phyloP scores from a whole-genome alignment of 495 filamentous ascomycete species.

The Penicillium alfredii region DNA sequence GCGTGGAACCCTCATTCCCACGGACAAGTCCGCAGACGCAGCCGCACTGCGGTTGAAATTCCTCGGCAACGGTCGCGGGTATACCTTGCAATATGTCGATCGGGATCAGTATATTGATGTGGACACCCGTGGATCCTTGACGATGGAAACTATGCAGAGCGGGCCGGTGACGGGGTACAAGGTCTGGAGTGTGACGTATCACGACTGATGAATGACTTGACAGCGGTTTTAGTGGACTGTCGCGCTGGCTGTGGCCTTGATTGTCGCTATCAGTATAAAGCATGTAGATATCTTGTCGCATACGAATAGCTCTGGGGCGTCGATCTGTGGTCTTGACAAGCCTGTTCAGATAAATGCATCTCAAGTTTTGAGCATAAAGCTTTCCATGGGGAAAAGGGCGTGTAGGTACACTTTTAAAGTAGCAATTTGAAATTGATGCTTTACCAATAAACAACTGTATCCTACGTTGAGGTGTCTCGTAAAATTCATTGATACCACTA shows the following conservation, averaged over 20 bases:
- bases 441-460: too few relatives aligned
- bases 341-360: too few relatives aligned
- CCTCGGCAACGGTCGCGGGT: slow-evolving; percentile 37
- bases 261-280: neutral
- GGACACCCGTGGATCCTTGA: slow-evolving; percentile 16
- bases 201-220: slow-evolving; percentile 13
- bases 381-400: too few relatives aligned
- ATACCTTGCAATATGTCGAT: slow-evolving; percentile 32
- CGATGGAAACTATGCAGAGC: slow-evolving; percentile 4
- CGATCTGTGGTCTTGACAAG: too few relatives aligned
- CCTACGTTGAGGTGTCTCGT: too few relatives aligned
- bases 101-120: slow-evolving; percentile 19
- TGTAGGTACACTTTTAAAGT: too few relatives aligned
- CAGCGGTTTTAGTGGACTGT: neutral
- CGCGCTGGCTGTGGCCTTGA: too few relatives aligned
- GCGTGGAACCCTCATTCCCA: slow-evolving; percentile 17
- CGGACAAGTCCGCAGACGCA: slow-evolving; percentile 16
- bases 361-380: too few relatives aligned
- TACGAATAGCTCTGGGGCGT: too few relatives aligned
- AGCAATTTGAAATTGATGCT: too few relatives aligned
- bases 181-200: slow-evolving; percentile 44
- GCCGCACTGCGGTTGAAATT: slow-evolving; percentile 34
- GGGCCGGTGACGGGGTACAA: slow-evolving; percentile 19
- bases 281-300: neutral
- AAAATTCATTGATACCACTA: too few relatives aligned